Evolutionary conservation across 495 filamentous ascomycete genomes (phyloP), one percentile per base, ranked within the genome.

Genomic region (Podospora pseudopauciseta): DNA sequence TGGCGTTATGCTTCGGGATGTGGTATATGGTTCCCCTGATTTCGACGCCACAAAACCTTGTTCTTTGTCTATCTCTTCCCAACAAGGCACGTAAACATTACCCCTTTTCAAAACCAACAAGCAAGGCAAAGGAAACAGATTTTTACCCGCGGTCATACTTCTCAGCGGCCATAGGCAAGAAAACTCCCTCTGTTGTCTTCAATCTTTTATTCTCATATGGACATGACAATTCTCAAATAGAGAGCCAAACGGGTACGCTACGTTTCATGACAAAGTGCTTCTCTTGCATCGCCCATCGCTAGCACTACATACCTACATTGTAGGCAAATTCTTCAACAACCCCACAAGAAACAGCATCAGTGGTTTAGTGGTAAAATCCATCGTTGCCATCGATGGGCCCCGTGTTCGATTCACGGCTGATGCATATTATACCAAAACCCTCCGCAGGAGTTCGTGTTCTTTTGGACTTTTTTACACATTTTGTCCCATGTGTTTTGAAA

Each of bases 361-460:
- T 81, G 79, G 78, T 81, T 81, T 82, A 82, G 80, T 82, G 80
- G 80, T 82, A 82, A 81, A 82, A 82, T 81, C 80, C 80, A 81
- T 82, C 80, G 80, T 82, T 82, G 80, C 80, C 80, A 82, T 82
- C 79, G 80, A 82, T 81, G 80, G 80, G 80, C 80, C 80, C 80
- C 80, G 80, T 75, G 80, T 82, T 82, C 80, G 80, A 81, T 81
- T 81, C 79, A 76, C 79, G 79, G 79, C 78, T 80, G 76, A 78
- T 76, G 79, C 79, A 80, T 76, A 70, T 71, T 70, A 49, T 16
- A 13, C 13, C 39, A 2, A 11, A 49, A 18, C 13, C 13, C 18
- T 0, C 39, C 13, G 13, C 15, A 3, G 13, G 13, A 49, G 39
- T 49, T 16, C 39, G 6, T 2, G 7, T 11, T 49, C 9, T 49